Evolutionary conservation across 2,329 filamentous ascomycete species (phyloP).

Genomic region (Paecilomyces sp.): DNA sequence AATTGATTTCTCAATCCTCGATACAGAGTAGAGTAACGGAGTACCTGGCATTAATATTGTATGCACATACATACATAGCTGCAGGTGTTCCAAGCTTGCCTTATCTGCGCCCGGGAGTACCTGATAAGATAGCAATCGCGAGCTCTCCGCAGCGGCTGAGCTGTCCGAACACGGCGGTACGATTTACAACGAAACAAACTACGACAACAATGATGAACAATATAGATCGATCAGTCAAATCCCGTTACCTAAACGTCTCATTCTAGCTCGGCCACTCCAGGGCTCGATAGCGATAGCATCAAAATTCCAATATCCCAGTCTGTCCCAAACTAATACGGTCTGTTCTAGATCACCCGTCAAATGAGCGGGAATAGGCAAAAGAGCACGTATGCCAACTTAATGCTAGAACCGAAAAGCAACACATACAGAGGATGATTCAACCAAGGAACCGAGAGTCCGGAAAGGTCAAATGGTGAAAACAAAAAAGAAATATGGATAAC

Average conservation of each 20-base stretch:
- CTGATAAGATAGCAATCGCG: too few species aligned
- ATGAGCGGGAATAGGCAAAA: neutral
- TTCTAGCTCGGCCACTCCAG: neutral
- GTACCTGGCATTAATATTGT: neutral
- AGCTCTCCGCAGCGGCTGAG: neutral
- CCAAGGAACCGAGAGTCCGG: conserved; percentile 12
- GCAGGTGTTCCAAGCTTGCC: neutral
- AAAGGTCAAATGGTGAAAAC: conserved; percentile 10
- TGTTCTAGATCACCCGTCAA: neutral
- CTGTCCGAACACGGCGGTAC: neutral
- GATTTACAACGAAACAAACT: neutral
- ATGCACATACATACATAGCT: neutral
- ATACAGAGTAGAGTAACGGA: neutral
- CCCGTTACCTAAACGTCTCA: neutral
- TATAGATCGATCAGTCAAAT: neutral
- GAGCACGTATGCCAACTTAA: conserved; percentile 3
- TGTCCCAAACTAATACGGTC: neutral
- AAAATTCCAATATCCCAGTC: neutral
- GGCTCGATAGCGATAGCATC: neutral
- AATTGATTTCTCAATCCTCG: neutral
- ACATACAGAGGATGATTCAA: conserved; percentile 12
- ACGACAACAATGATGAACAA: neutral
- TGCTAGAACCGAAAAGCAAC: conserved; percentile 4
- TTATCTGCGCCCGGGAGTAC: too few species aligned
- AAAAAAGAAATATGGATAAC: conserved; percentile 12